Evolutionary conservation across 768 basidiomycete genomes (phyloP).

Genomic region (Termitomyces sp.): DNA sequence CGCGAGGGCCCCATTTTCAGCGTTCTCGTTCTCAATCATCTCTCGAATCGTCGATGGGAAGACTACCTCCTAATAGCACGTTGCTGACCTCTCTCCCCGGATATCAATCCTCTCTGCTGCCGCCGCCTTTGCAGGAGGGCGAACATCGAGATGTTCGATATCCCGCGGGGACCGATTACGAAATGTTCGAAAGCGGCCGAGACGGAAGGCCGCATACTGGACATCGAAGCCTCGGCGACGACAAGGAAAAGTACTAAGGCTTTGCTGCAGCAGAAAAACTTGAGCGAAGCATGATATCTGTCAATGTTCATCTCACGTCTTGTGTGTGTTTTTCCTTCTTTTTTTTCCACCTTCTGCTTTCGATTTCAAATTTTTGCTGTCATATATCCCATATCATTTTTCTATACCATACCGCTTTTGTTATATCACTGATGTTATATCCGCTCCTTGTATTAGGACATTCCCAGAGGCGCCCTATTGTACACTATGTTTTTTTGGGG

Average conservation of each 20-base stretch:
- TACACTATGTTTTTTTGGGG: slow-evolving; percentile 7
- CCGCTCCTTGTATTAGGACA: slow-evolving; percentile 13
- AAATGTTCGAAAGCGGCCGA: slow-evolving; percentile 34
- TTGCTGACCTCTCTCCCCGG: slow-evolving; percentile 67
- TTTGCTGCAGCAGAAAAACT: neutral
- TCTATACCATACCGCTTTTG: slow-evolving; percentile 13
- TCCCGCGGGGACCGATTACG: slow-evolving; percentile 23
- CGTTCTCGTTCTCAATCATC: slow-evolving; percentile 18
- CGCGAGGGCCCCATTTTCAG: slow-evolving; percentile 11
- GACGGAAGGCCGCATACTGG: slow-evolving; percentile 35
- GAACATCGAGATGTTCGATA: slow-evolving; percentile 17
- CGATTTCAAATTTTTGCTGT: slow-evolving; percentile 3
- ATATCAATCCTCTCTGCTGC: slow-evolving; percentile 41
- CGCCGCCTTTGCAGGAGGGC: slow-evolving; percentile 24
- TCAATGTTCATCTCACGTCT: neutral
- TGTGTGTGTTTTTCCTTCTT: neutral
- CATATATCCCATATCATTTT: slow-evolving; percentile 7
- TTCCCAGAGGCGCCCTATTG: slow-evolving; percentile 1
- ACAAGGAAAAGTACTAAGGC: slow-evolving; percentile 23
- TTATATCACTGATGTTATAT: slow-evolving; percentile 7
- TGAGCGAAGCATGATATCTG: neutral
- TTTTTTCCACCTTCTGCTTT: neutral
- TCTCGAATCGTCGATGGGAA: slow-evolving; percentile 20
- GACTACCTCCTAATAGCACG: slow-evolving; percentile 61
- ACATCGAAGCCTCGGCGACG: slow-evolving; percentile 30